Evolutionary conservation across 2,329 filamentous ascomycete genomes (phyloP).

Genomic region (Dactylonectria estremocensis): DNA sequence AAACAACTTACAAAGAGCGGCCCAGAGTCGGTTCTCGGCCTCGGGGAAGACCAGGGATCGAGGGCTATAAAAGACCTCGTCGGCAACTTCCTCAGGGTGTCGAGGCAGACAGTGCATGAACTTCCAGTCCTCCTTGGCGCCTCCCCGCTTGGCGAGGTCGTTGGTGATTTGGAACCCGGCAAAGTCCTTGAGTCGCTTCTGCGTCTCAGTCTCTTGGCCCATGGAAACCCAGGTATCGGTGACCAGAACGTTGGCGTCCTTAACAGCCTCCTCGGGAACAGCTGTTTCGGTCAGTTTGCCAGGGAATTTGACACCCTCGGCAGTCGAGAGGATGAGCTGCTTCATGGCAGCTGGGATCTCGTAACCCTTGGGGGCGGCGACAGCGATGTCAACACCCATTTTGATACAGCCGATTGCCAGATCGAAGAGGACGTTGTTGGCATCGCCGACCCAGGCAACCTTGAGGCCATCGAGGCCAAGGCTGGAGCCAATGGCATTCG

Average conservation of each 20-base stretch:
- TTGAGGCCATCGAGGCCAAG: constrained; percentile 87
- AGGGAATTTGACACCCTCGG: constrained; percentile 68
- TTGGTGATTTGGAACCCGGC: constrained; percentile 92
- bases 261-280: constrained; percentile 87
- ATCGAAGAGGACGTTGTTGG: constrained; percentile 97
- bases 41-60: constrained; percentile 93
- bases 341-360: constrained; percentile 84
- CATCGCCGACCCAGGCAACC: constrained; percentile 95
- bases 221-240: constrained; percentile 99
- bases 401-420: constrained; percentile 90
- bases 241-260: constrained; percentile 89
- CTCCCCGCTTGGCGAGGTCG: constrained; percentile 85
- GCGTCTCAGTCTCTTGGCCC: constrained; percentile 92
- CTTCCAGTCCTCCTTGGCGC: constrained; percentile 91
- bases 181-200: constrained; percentile 85
- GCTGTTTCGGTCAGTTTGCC: constrained; percentile 83
- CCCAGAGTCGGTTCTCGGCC: constrained; percentile 95
- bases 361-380: constrained; percentile 90
- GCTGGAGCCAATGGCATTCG: constrained; percentile 53
- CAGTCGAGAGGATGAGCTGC: constrained; percentile 77
- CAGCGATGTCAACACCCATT: constrained; percentile 86
- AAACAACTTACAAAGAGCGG: constrained; percentile 78
- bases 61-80: constrained; percentile 93
- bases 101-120: constrained; percentile 99
- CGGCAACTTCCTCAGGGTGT: constrained; percentile 91